Percentiles rank a stretch among this genome's conserved stretches.
Conservation (phyloP, 2,329 filamentous ascomycete species). For the Neonectria neomacrospora region DNA sequence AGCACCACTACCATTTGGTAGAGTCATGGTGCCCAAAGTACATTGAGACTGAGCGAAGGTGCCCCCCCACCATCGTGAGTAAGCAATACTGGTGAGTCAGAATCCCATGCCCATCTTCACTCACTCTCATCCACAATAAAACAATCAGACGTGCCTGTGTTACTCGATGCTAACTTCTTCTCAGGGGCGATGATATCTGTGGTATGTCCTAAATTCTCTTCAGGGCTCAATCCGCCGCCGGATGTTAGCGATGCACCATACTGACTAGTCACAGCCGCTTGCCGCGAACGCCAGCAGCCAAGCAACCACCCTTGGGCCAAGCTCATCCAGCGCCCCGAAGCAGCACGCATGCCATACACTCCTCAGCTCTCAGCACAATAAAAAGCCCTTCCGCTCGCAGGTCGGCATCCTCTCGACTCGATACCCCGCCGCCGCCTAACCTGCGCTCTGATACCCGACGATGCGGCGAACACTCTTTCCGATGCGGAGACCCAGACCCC, state of each 20-base stretch:
- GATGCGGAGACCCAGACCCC: constrained; percentile 6
- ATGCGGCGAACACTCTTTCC: constrained; percentile 12
- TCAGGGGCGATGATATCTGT: constrained; percentile 58
- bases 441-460: constrained; percentile 26
- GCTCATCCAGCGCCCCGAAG: constrained; percentile 50
- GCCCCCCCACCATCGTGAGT: constrained; percentile 56
- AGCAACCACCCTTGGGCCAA: constrained; percentile 54
- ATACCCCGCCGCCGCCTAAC: constrained; percentile 13
- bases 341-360: constrained; percentile 44
- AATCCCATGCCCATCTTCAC: neutral
- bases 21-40: constrained; percentile 60
- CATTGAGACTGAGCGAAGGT: constrained; percentile 57
- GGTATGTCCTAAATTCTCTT: constrained; percentile 48
- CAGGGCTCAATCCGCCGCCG: constrained; percentile 29
- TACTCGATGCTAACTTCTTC: constrained; percentile 39
- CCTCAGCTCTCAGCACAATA: constrained; percentile 47
- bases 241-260: constrained; percentile 27
- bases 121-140: neutral
- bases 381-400: constrained; percentile 27
- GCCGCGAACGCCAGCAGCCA: constrained; percentile 53
- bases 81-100: constrained; percentile 57
- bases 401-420: constrained; percentile 21
- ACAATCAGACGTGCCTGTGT: constrained; percentile 18
- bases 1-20: constrained; percentile 61
- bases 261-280: constrained; percentile 49